A percentile compares a stretch with the other conserved stretches of the same genome.
Conservation (phyloP, 257 asterid species). For the Solanum phureja region DNA sequence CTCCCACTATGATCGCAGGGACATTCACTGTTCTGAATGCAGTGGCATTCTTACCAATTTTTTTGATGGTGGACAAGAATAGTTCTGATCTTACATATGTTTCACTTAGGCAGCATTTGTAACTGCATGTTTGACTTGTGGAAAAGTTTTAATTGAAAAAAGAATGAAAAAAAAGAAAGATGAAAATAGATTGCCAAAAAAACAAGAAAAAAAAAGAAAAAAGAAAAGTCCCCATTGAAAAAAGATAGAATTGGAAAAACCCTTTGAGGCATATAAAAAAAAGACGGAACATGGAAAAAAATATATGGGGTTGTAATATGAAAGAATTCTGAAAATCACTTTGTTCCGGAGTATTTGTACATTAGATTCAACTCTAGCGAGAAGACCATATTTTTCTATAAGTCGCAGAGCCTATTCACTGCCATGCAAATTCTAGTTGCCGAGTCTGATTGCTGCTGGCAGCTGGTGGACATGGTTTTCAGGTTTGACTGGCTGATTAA, state of each 20-base stretch:
- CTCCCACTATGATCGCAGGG: slow-evolving; percentile 64
- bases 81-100: slow-evolving; percentile 28
- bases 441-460: slow-evolving; percentile 27
- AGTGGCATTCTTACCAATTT: slow-evolving; percentile 40
- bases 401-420: too few species aligned
- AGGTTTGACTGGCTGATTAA: slow-evolving; percentile 34
- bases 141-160: background rate
- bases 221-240: background rate
- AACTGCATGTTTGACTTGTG: slow-evolving; percentile 14
- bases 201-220: background rate
- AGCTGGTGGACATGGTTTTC: slow-evolving; percentile 34
- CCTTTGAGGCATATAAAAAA: background rate
- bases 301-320: background rate
- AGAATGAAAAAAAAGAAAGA: background rate
- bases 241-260: background rate
- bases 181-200: background rate
- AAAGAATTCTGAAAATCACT: background rate
- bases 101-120: slow-evolving; percentile 12
- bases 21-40: slow-evolving; percentile 42
- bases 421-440: too few species aligned
- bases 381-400: too few species aligned
- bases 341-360: background rate
- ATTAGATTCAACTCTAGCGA: background rate
- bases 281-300: background rate
- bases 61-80: slow-evolving; percentile 50